These are phyloP conservation scores for Boletus reticuloceps DNA, from an alignment of 768 basidiomycete genomes.

Conservation along the genomic window DNA sequence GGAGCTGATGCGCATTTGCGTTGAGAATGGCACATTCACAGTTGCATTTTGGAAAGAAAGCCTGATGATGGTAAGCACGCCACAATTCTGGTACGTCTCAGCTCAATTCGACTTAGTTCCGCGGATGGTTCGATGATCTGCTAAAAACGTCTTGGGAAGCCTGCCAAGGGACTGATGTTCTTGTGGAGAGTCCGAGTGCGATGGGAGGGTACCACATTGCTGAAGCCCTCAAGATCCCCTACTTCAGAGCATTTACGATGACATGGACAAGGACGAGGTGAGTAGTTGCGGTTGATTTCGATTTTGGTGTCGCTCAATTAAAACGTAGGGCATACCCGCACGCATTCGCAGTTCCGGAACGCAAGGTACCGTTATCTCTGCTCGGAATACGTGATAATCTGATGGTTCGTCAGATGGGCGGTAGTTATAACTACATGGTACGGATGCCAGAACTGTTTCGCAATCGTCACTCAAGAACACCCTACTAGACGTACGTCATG, in stretches of 20 bases:
- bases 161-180: slow-evolving; percentile 89
- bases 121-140: slow-evolving; percentile 96
- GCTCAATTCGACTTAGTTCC: slow-evolving; percentile 57
- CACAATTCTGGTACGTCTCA: background rate
- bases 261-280: slow-evolving; percentile 93
- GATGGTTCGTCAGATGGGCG: slow-evolving; percentile 71
- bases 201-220: slow-evolving; percentile 98
- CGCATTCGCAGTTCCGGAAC: slow-evolving; percentile 96
- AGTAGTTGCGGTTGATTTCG: background rate
- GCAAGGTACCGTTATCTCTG: slow-evolving; percentile 54
- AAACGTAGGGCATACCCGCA: slow-evolving; percentile 84
- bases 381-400: slow-evolving; percentile 10
- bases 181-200: slow-evolving; percentile 93
- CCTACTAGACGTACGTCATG: slow-evolving; percentile 80
- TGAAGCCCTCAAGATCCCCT: slow-evolving; percentile 89
- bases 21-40: slow-evolving; percentile 97
- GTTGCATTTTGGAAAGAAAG: slow-evolving; percentile 93
- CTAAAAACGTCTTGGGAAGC: slow-evolving; percentile 95
- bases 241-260: slow-evolving; percentile 97
- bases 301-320: background rate
- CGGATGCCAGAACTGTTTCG: slow-evolving; percentile 13
- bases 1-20: slow-evolving; percentile 95
- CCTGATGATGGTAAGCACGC: slow-evolving; percentile 65
- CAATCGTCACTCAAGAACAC: background rate
- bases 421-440: slow-evolving; percentile 98